A percentile compares a stretch with the other conserved stretches of the same genome.
phyloP scores from a whole-genome alignment of 345 rosid genomes.

The Gossypium rotundifolium region DNA sequence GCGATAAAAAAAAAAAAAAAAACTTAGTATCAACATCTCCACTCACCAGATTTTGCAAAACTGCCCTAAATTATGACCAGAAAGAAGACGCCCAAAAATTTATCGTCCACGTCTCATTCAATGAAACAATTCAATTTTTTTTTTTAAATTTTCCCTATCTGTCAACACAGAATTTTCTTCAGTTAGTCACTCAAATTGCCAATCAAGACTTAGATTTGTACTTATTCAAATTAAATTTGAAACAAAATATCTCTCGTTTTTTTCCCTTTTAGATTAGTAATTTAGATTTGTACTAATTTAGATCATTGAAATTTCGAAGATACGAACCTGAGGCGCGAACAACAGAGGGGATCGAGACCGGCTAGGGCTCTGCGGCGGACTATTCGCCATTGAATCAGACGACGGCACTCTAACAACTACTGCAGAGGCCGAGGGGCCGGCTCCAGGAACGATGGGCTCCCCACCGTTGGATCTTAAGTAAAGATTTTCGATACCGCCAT shows the following conservation, averaged over 20 bases:
- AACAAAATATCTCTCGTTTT: not conserved
- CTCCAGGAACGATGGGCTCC: constrained; percentile 14
- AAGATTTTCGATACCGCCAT: constrained; percentile 18
- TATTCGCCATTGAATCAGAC: constrained; percentile 38
- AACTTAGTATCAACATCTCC: not conserved
- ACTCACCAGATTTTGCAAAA: not conserved
- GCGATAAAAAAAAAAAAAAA: not conserved
- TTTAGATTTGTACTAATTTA: too few relatives aligned
- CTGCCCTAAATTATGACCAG: not conserved
- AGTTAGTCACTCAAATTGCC: not conserved
- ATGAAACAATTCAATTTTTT: not conserved
- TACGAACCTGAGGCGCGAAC: constrained; percentile 64
- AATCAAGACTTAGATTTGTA: not conserved
- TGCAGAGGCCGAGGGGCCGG: constrained; percentile 7
- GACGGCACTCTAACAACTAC: constrained; percentile 29
- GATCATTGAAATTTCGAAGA: not conserved
- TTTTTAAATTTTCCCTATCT: not conserved
- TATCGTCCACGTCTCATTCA: not conserved
- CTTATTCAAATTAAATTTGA: not conserved
- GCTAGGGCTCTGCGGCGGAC: constrained; percentile 53
- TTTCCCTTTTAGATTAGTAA: not conserved
- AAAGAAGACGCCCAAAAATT: not conserved
- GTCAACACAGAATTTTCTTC: not conserved
- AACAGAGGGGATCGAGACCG: constrained; percentile 59
- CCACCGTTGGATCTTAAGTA: constrained; percentile 41